Conservation (phyloP, 495 filamentous ascomycete species). For the Hypoxylon rickii region DNA sequence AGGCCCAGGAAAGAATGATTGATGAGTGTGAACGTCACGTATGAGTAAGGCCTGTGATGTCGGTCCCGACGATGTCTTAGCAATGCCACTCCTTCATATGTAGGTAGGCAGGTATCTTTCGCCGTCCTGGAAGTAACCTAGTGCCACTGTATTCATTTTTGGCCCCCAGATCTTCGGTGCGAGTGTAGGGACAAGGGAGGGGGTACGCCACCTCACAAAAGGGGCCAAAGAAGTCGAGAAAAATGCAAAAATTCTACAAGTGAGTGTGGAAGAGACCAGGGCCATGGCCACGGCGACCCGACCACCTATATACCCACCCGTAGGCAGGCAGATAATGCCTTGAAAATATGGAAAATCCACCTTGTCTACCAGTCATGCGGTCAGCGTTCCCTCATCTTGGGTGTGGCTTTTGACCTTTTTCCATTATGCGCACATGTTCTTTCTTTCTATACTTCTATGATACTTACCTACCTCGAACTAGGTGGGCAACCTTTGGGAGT, state of each 20-base stretch:
- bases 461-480: no score
- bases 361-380: constrained; percentile 1
- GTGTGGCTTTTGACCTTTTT: constrained; percentile 2
- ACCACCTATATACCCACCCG: not conserved
- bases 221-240: not conserved
- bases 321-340: not conserved
- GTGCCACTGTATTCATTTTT: not conserved
- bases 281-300: not conserved
- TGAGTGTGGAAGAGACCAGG: not conserved
- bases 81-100: not conserved
- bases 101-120: not conserved
- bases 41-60: no score
- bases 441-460: not conserved
- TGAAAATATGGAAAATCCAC: not conserved
- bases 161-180: constrained; percentile 4
- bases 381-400: not conserved
- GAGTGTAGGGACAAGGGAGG: not conserved
- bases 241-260: not conserved
- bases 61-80: no score
- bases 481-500: no score
- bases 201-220: not conserved
- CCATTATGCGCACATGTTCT: not conserved
- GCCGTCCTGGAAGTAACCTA: no score
- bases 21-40: no score
- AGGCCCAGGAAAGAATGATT: no score